These are phyloP conservation scores for Chrysosphaeria jannelii DNA, from an alignment of 2,329 filamentous ascomycete genomes.

Conservation along the genomic window DNA sequence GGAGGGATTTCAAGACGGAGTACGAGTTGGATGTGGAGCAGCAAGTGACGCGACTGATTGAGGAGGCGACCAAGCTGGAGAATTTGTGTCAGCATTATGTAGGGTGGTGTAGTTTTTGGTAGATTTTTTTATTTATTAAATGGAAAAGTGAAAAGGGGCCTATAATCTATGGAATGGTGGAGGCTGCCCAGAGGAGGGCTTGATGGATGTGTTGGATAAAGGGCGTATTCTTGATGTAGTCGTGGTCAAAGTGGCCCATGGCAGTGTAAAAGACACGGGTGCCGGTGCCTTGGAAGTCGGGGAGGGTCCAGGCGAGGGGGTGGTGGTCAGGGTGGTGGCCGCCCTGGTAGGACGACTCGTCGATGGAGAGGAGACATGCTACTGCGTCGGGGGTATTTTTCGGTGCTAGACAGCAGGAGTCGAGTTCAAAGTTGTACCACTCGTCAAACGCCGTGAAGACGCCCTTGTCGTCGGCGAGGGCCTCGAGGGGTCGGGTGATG, in stretches of 20 bases:
- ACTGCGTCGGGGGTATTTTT: too few species aligned
- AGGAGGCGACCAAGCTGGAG: constrained; percentile 86
- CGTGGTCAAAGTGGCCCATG: constrained; percentile 13
- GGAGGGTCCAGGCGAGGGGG: constrained; percentile 12
- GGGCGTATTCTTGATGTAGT: too few species aligned
- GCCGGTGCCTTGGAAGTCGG: constrained; percentile 11
- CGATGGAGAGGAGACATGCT: constrained; percentile 11
- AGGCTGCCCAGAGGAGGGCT: too few species aligned
- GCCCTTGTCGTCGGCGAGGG: constrained; percentile 1
- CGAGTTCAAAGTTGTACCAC: constrained; percentile 13
- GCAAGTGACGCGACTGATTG: constrained; percentile 84
- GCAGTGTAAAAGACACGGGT: constrained; percentile 13
- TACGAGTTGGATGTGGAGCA: constrained; percentile 62
- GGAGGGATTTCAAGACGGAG: constrained; percentile 61
- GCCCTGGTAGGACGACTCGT: constrained; percentile 10
- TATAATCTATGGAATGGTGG: too few species aligned
- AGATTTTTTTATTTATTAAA: neutral
- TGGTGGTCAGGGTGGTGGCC: constrained; percentile 10
- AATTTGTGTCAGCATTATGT: constrained; percentile 98
- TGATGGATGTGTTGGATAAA: too few species aligned
- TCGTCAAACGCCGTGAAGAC: constrained; percentile 10
- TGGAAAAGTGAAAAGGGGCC: too few species aligned
- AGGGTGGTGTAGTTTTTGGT: constrained; percentile 98
- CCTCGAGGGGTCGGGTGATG: constrained; percentile 6
- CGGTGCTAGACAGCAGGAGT: too few species aligned